These are phyloP conservation scores for Ceratobasidium sp. DNA, from an alignment of 1,284 basidiomycete genomes.

Conservation along the genomic window DNA sequence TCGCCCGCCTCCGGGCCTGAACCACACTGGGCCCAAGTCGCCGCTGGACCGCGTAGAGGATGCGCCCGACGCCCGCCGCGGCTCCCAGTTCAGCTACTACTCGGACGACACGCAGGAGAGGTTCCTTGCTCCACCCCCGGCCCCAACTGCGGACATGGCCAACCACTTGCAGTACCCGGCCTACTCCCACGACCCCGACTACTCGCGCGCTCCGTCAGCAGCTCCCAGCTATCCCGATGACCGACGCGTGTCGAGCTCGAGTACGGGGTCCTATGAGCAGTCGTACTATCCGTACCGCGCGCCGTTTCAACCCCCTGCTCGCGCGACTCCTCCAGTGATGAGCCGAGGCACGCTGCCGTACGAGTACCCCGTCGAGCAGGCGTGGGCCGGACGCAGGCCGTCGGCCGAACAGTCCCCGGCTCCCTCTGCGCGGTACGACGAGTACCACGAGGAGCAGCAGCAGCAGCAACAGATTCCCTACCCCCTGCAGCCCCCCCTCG, in stretches of 20 bases:
- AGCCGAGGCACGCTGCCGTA: background rate
- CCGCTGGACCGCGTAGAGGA: background rate
- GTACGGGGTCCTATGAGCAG: slow-evolving; percentile 24
- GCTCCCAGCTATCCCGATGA: slow-evolving; percentile 2
- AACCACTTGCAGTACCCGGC: slow-evolving; percentile 17
- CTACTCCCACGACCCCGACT: background rate
- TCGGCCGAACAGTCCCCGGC: slow-evolving; percentile 22
- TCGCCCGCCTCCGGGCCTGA: too few relatives aligned
- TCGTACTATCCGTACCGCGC: background rate
- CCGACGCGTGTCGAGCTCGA: slow-evolving; percentile 23
- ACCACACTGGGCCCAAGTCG: background rate
- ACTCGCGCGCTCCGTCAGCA: slow-evolving; percentile 10
- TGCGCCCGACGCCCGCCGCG: background rate
- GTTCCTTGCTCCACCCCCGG: background rate
- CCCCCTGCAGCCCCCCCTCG: slow-evolving; percentile 7
- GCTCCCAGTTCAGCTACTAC: background rate
- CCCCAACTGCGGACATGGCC: background rate
- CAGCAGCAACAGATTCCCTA: slow-evolving; percentile 8
- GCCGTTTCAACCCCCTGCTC: slow-evolving; percentile 3
- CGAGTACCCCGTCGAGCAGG: slow-evolving; percentile 22
- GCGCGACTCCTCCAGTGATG: slow-evolving; percentile 24
- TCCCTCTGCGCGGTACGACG: background rate
- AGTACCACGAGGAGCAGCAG: background rate
- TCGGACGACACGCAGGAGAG: background rate
- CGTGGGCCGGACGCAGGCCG: slow-evolving; percentile 19